Evolutionary conservation across 106 monocot species (phyloP).

Genomic region (Dioscorea dumetorum): DNA sequence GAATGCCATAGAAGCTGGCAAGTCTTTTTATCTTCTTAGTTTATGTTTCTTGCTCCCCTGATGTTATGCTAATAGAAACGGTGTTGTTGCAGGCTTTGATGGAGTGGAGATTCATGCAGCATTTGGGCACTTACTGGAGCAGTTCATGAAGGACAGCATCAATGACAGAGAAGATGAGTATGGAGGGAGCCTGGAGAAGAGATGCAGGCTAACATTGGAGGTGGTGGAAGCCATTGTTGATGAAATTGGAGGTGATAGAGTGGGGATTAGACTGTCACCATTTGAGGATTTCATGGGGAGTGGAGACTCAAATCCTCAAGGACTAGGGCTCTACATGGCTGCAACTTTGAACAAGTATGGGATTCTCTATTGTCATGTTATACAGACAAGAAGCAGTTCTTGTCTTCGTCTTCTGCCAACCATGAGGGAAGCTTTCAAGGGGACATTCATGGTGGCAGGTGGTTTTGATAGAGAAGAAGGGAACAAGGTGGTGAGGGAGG

Average conservation of each 20-base stretch:
- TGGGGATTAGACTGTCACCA: constrained; percentile 27
- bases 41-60: too few relatives aligned
- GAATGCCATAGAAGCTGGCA: constrained; percentile 38
- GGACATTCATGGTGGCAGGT: constrained; percentile 20
- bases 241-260: constrained; percentile 18
- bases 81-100: constrained; percentile 5
- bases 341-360: constrained; percentile 16
- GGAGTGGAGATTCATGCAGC: constrained; percentile 17
- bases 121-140: constrained; percentile 6
- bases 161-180: constrained; percentile 16
- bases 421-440: constrained; percentile 27
- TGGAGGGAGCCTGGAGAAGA: constrained; percentile 21
- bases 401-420: constrained; percentile 10
- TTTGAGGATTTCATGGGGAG: constrained; percentile 12
- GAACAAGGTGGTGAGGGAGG: constrained; percentile 19
- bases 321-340: constrained; percentile 16
- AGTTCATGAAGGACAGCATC: constrained; percentile 13
- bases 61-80: too few relatives aligned
- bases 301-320: constrained; percentile 22
- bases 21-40: neutral
- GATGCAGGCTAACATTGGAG: constrained; percentile 24
- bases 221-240: constrained; percentile 14
- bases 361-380: constrained; percentile 15
- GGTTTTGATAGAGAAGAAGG: constrained; percentile 36
- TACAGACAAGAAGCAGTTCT: constrained; percentile 13